Evolutionary conservation across 208 protist species (phyloP), one percentile per base, ranked within the genome.

Genomic region (Acanthamoeba royreba): DNA sequence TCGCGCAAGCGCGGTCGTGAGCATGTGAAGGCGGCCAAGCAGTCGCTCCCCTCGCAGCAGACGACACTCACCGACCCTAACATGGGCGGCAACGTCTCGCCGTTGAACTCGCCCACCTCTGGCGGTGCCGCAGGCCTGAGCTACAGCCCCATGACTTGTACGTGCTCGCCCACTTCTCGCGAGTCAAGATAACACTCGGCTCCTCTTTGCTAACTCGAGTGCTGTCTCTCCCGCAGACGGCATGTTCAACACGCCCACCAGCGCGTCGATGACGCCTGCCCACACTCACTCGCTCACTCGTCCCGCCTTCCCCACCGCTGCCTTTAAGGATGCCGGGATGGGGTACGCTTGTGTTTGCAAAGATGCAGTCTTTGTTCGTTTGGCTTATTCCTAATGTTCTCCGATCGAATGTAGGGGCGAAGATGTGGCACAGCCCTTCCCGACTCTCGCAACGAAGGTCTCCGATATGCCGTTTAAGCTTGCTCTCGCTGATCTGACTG

Each of bases 1-100:
- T 81, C 86, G 3, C 58, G 95, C 45, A 96, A 95, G 55, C 83
- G 83, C 46, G 42, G 83, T 9, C 43, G 38, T 13, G 55, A 91
- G 9, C 43, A 66, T 49, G 83, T 49, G 25, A 91, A 47, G 83
- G 38, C 31, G 8, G 19, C 83, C 38, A 91, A 52, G 17, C 72
- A 17, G 42, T 91, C 38, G 1, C 2, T 31, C 55, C 53, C 28
- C 33, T 17, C 52, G 2, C 2, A 3, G 13, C 53, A 63, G 53
- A 63, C 53, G 43, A 45, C 72, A 2, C 72, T 85, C 15, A 53
- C 31, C 72, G 43, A 85, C 72, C 43, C 38, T 3, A 85, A 25
- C 38, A 45, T 85, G 42, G 72, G 42, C 72, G 42, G 22, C 1
- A 33, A 15, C 9, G 38, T 85, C n/a, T 52, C 43, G 1, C 72